Evolutionary conservation across 2,329 filamentous ascomycete species (phyloP).

Genomic region (Nectriaceae sp.): DNA sequence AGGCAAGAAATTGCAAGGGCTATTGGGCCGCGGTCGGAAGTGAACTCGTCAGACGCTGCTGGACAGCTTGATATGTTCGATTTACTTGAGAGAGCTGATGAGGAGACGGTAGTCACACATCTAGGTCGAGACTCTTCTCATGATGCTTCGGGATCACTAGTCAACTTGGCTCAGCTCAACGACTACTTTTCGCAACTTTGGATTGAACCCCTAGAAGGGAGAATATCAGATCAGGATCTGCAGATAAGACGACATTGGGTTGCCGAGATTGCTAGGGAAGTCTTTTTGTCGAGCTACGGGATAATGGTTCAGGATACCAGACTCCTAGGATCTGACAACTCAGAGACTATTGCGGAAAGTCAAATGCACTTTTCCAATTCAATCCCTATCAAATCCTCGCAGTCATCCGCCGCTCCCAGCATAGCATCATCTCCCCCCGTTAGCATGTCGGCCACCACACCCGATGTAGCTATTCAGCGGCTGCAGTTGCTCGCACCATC

Average conservation of each 20-base stretch:
- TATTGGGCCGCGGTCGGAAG: slow-evolving; percentile 5
- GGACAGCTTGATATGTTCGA: slow-evolving; percentile 32
- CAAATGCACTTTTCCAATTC: slow-evolving; percentile 16
- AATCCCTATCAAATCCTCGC: slow-evolving; percentile 27
- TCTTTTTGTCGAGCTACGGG: slow-evolving; percentile 37
- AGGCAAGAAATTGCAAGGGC: slow-evolving; percentile 30
- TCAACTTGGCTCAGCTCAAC: slow-evolving; percentile 31
- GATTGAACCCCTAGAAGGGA: slow-evolving; percentile 29
- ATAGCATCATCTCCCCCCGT: slow-evolving; percentile 25
- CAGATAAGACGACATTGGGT: slow-evolving; percentile 29
- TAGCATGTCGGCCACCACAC: slow-evolving; percentile 8
- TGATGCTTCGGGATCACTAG: slow-evolving; percentile 24
- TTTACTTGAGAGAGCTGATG: slow-evolving; percentile 28
- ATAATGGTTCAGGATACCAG: slow-evolving; percentile 36
- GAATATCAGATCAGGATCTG: slow-evolving; percentile 26
- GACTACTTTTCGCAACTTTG: slow-evolving; percentile 33
- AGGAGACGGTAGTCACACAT: slow-evolving; percentile 32
- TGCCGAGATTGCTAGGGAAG: slow-evolving; percentile 34
- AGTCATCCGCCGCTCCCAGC: slow-evolving; percentile 13
- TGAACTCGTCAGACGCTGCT: slow-evolving; percentile 15
- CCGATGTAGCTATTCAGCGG: slow-evolving; percentile 35
- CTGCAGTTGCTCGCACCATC: slow-evolving; percentile 37
- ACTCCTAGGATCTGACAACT: slow-evolving; percentile 27
- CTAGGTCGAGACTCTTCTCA: slow-evolving; percentile 26
- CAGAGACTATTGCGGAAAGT: slow-evolving; percentile 7